phyloP scores from a whole-genome alignment of 106 monocot genomes.

The Allium sativum region DNA sequence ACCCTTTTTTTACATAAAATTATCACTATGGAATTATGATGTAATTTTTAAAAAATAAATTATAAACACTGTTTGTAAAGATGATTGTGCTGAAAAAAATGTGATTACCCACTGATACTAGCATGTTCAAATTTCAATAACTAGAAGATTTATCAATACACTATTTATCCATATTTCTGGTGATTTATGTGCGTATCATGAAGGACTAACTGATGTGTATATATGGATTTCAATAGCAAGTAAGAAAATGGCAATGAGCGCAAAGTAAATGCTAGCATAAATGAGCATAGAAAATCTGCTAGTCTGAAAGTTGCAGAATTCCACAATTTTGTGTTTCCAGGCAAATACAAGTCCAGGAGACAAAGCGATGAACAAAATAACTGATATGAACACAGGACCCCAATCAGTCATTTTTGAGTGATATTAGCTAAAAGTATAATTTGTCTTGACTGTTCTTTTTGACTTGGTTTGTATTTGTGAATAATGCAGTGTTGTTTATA shows the following conservation, averaged over 20 bases:
- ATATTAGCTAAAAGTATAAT: not conserved
- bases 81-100: too few species aligned
- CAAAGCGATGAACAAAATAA: constrained; percentile 12
- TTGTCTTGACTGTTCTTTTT: not conserved
- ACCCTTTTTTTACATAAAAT: too few species aligned
- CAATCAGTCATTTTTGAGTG: constrained; percentile 14
- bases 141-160: too few species aligned
- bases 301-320: constrained; percentile 16
- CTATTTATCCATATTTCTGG: too few species aligned
- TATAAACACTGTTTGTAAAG: too few species aligned
- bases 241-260: constrained; percentile 15
- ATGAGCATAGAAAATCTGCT: constrained; percentile 9
- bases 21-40: too few species aligned
- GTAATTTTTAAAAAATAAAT: too few species aligned
- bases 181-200: too few species aligned
- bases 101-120: too few species aligned
- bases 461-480: not conserved
- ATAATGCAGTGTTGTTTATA: not conserved
- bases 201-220: constrained; percentile 4
- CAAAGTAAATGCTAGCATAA: constrained; percentile 18
- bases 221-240: constrained; percentile 11
- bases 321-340: constrained; percentile 9
- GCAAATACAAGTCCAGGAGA: constrained; percentile 12
- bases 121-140: too few species aligned
- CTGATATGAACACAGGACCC: constrained; percentile 16